A percentile compares a stretch with the other conserved stretches of the same genome.
These are phyloP conservation scores for Suillus hirtellus DNA, from an alignment of 768 basidiomycete species.

Conservation along the genomic window DNA sequence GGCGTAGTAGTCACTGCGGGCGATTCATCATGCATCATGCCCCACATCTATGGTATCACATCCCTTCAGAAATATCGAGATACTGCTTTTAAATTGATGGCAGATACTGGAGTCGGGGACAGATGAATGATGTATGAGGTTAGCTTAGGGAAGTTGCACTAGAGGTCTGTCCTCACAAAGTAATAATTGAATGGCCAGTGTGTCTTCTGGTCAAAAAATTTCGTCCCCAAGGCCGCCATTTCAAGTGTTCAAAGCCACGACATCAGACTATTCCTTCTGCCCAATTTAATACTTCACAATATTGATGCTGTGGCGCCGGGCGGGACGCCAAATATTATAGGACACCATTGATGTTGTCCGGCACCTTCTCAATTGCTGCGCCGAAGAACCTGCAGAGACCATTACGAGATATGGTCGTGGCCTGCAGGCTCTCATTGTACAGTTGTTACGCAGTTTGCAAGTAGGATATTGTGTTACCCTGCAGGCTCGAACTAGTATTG, in stretches of 20 bases:
- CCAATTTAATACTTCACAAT: not conserved
- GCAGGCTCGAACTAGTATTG: not conserved
- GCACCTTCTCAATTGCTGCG: slow-evolving; percentile 6
- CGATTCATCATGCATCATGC: not conserved
- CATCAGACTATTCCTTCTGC: not conserved
- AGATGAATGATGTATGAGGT: not conserved
- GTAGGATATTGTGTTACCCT: slow-evolving; percentile 1
- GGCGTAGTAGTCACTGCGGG: not conserved
- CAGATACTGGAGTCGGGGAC: not conserved
- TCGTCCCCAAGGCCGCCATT: not conserved
- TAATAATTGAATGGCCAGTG: not conserved
- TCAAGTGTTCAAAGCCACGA: not conserved
- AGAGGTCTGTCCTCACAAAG: not conserved
- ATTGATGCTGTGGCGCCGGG: not conserved
- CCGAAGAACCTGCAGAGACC: not conserved
- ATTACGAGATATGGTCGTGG: not conserved
- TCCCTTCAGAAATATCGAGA: slow-evolving; percentile 1
- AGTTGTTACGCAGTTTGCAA: not conserved
- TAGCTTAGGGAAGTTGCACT: not conserved
- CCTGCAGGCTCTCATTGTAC: not conserved
- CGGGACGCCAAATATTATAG: not conserved
- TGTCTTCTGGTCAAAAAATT: too few relatives aligned
- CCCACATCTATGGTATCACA: not conserved
- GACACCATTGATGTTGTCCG: not conserved
- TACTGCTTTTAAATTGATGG: slow-evolving; percentile 5